Evolutionary conservation across 176 grass and related monocot genomes (phyloP).

Genomic region (Miscanthus lutarioriparius): DNA sequence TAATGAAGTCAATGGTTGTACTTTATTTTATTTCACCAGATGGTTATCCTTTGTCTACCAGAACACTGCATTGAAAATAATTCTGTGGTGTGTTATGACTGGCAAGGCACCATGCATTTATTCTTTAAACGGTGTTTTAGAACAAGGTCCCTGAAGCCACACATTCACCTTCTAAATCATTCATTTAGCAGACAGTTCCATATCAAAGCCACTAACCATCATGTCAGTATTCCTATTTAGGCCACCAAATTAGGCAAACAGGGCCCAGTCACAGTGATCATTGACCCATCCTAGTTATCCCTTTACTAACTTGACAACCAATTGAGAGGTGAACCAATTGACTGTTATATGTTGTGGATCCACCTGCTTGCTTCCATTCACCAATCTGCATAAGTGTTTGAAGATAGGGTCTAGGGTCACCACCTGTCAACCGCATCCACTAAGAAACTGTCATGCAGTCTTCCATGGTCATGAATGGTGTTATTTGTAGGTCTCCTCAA

Average conservation of each 20-base stretch:
- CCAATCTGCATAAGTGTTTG: neutral
- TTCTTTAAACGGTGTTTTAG: neutral
- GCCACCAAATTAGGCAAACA: neutral
- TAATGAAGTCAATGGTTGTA: neutral
- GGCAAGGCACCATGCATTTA: neutral
- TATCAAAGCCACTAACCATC: constrained; percentile 10
- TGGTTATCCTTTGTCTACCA: constrained; percentile 11
- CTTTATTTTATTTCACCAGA: constrained; percentile 4
- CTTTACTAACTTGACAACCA: neutral
- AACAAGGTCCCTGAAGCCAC: neutral
- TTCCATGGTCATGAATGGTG: neutral
- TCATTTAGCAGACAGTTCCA: constrained; percentile 16
- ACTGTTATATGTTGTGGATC: neutral
- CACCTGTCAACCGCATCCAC: neutral
- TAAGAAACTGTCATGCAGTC: neutral
- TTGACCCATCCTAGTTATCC: neutral
- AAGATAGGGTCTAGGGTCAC: neutral
- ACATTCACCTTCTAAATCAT: constrained; percentile 12
- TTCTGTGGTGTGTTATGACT: constrained; percentile 16
- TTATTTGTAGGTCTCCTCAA: neutral
- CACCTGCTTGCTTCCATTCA: neutral
- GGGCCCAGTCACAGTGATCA: neutral
- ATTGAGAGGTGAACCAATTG: neutral
- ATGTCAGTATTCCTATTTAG: neutral
- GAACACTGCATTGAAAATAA: constrained; percentile 24